These are phyloP conservation scores for Telfairia occidentalis DNA, from an alignment of 331 rosid genomes.

Conservation along the genomic window DNA sequence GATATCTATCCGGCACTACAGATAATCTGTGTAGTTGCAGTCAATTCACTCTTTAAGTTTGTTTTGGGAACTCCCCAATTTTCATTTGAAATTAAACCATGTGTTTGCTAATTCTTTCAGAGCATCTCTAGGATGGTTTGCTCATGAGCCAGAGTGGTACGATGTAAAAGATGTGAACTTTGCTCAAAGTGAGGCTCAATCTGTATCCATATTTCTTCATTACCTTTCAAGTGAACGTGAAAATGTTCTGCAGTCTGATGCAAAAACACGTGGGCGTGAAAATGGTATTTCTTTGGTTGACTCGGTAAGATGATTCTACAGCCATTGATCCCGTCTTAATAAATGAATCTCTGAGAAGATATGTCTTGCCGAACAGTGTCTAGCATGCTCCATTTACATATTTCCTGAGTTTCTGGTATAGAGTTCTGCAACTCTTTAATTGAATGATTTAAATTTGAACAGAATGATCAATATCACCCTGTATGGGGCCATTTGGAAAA, in stretches of 20 bases:
- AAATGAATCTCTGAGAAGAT: not conserved
- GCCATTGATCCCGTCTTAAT: not conserved
- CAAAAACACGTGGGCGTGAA: conserved; percentile 65
- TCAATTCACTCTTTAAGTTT: not conserved
- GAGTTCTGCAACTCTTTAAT: conserved; percentile 15
- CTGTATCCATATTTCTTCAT: conserved; percentile 72
- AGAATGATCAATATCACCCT: conserved; percentile 73
- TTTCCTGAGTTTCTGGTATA: not conserved
- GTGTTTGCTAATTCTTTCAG: conserved; percentile 36
- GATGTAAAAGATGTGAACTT: conserved; percentile 63
- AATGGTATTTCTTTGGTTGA: conserved; percentile 53
- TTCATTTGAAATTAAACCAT: conserved; percentile 20
- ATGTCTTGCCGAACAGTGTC: not conserved
- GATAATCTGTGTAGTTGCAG: not conserved
- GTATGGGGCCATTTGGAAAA: conserved; percentile 96
- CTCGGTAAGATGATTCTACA: conserved; percentile 38
- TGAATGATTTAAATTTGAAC: conserved; percentile 19
- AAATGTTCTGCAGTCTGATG: conserved; percentile 43
- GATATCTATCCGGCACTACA: not conserved
- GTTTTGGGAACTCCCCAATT: not conserved
- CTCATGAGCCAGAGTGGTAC: conserved; percentile 74
- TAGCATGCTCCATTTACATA: not conserved
- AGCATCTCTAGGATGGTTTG: conserved; percentile 93
- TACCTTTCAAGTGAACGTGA: conserved; percentile 64
- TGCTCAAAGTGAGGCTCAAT: conserved; percentile 88